Evolutionary conservation across 2,329 filamentous ascomycete species (phyloP), one percentile per base, ranked within the genome.

Genomic region (Ophiosphaerella herpotricha): DNA sequence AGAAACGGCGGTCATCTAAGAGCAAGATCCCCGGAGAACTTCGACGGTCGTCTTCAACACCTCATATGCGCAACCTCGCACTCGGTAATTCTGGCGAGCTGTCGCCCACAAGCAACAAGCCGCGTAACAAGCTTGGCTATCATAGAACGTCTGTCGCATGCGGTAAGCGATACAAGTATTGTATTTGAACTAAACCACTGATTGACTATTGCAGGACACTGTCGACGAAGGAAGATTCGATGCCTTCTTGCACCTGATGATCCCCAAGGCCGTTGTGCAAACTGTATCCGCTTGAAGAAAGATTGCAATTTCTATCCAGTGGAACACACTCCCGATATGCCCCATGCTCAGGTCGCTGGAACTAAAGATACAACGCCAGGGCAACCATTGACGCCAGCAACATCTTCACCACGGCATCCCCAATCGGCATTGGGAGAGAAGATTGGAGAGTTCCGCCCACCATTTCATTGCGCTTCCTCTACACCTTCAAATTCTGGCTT

Each of bases 141-240:
- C 93, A 97, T 77, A 85, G 93, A 67, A 96, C 91, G 32, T 95
- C 92, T 38, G 90, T 97, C 63, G 94, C 93, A 62, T 97, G 93
- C 78, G 89, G 93, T 97, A 83, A 84, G 92, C 85, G 49, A 50
- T 11, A 26, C 26, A 37, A 21, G 39, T 18, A 24, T n/a, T 16
- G 23, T 33, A 34, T 13, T 26, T 45, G 23, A 13, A 9, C 8
- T 29, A n/a, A 34, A 21, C 39, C 31, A 60, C 64, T 67, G 43
- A 70, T 52, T 48, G 50, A 53, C 50, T 39, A 38, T 33, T 26
- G 24, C 65, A 97, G 93, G 88, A 48, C 91, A 97, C 71, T 97
- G 93, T 72, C 89, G 93, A 66, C 84, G 90, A 70, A 87, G 93
- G 62, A 97, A 97, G 76, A 97, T 97, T 55, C 83, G 93, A 75